Evolutionary conservation across 2,329 filamentous ascomycete species (phyloP).

Genomic region (Aspergillus melleus): DNA sequence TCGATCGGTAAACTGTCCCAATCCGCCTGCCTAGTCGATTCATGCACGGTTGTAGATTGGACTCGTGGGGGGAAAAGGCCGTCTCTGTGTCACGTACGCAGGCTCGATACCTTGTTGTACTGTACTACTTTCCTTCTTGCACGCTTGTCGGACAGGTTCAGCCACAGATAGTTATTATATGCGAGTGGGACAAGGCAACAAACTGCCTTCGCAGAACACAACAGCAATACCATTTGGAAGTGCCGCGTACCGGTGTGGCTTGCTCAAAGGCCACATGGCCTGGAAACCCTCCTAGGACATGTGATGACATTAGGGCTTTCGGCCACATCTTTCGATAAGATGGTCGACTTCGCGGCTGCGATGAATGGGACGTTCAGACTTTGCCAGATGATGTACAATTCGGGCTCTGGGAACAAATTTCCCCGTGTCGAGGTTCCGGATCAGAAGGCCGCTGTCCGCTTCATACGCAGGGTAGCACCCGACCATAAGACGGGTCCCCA

Average conservation of each 20-base stretch:
- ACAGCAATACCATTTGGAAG: constrained; percentile 16
- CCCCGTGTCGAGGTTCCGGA: constrained; percentile 56
- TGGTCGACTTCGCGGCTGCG: constrained; percentile 26
- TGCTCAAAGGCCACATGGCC: constrained; percentile 26
- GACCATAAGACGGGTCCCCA: background rate
- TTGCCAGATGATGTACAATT: constrained; percentile 55
- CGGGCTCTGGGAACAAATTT: constrained; percentile 57
- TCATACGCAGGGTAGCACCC: background rate
- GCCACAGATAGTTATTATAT: no score
- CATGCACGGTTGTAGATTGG: constrained; percentile 16
- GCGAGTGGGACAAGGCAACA: no score
- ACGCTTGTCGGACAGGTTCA: background rate
- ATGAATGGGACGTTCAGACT: constrained; percentile 46
- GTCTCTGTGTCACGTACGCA: constrained; percentile 19
- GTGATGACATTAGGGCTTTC: constrained; percentile 28
- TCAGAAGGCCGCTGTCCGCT: constrained; percentile 27
- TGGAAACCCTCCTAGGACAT: constrained; percentile 29
- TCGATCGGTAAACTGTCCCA: constrained; percentile 16
- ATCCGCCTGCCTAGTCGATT: constrained; percentile 7
- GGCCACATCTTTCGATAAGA: constrained; percentile 18
- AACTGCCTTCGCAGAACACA: background rate
- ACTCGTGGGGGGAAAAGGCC: constrained; percentile 16
- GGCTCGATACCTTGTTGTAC: background rate
- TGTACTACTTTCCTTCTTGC: background rate
- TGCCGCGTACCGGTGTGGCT: constrained; percentile 7